Percentiles rank a stretch among this genome's conserved stretches.
Conservation (phyloP, 331 rosid genomes). For the Pyracantha coccinea region DNA sequence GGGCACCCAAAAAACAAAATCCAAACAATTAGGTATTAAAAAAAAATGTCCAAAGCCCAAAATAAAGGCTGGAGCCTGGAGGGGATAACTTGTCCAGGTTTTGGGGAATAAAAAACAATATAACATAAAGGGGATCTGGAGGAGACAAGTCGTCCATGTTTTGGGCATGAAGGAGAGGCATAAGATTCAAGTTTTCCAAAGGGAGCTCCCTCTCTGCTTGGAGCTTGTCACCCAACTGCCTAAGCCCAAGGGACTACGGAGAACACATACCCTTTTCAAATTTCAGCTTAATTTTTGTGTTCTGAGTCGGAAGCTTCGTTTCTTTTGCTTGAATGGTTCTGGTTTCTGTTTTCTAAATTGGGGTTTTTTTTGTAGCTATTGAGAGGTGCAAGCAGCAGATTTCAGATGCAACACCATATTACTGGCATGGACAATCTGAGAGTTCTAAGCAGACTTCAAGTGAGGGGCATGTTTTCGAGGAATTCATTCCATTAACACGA, state of each 20-base stretch:
- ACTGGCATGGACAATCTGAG: slow-evolving; percentile 58
- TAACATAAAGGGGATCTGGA: no score
- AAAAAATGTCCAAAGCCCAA: no score
- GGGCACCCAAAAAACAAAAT: no score
- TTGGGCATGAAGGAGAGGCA: slow-evolving; percentile 45
- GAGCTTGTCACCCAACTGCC: slow-evolving; percentile 54
- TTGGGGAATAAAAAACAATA: no score
- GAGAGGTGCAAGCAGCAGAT: slow-evolving; percentile 53
- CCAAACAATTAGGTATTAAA: no score
- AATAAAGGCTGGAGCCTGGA: no score
- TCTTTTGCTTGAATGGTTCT: neutral
- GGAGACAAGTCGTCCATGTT: slow-evolving; percentile 20
- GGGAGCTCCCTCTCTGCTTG: slow-evolving; percentile 72
- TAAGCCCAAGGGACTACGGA: slow-evolving; percentile 22
- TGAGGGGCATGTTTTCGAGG: slow-evolving; percentile 58
- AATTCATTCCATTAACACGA: slow-evolving; percentile 71
- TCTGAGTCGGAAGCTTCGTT: neutral
- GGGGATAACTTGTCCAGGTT: no score
- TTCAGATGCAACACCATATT: slow-evolving; percentile 45
- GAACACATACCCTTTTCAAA: neutral
- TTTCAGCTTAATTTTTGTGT: neutral
- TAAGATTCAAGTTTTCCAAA: slow-evolving; percentile 62
- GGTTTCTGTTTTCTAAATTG: neutral
- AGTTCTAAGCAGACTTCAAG: slow-evolving; percentile 69
- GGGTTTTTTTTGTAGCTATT: slow-evolving; percentile 36